phyloP scores from a whole-genome alignment of 768 basidiomycete genomes.

The Russula foetens region DNA sequence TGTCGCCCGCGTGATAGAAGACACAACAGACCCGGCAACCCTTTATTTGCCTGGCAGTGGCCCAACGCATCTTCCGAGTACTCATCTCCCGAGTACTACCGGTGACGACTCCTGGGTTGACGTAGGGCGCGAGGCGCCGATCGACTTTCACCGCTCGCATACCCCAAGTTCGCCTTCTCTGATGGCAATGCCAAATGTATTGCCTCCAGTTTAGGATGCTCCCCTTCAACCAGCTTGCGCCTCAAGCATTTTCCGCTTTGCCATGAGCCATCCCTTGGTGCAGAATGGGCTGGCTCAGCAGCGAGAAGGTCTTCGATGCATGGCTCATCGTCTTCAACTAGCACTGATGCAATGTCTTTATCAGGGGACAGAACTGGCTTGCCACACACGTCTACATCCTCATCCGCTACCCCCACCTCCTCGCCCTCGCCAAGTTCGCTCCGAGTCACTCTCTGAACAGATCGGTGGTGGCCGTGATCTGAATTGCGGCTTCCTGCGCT shows the following conservation, averaged over 20 bases:
- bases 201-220: constrained; percentile 14
- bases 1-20: constrained; percentile 15
- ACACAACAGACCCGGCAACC: constrained; percentile 9
- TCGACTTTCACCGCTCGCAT: constrained; percentile 26
- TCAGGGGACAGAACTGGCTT: no score
- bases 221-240: constrained; percentile 17
- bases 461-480: no score
- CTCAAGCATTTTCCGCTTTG: constrained; percentile 15
- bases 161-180: constrained; percentile 14
- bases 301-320: no score
- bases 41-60: constrained; percentile 23
- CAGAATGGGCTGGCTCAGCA: no score
- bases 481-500: no score
- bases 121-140: constrained; percentile 38
- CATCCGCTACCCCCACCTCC: no score
- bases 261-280: no score
- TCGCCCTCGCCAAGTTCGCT: no score
- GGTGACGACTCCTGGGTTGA: constrained; percentile 51
- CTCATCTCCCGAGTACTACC: constrained; percentile 18
- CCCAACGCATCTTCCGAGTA: constrained; percentile 21
- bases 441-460: no score
- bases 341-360: no score
- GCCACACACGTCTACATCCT: no score
- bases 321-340: no score
- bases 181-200: background rate